Percentiles rank a stretch among this genome's conserved stretches.
Evolutionary conservation across 257 asterid species (phyloP).

Genomic region (Nyctanthes arbortristis): DNA sequence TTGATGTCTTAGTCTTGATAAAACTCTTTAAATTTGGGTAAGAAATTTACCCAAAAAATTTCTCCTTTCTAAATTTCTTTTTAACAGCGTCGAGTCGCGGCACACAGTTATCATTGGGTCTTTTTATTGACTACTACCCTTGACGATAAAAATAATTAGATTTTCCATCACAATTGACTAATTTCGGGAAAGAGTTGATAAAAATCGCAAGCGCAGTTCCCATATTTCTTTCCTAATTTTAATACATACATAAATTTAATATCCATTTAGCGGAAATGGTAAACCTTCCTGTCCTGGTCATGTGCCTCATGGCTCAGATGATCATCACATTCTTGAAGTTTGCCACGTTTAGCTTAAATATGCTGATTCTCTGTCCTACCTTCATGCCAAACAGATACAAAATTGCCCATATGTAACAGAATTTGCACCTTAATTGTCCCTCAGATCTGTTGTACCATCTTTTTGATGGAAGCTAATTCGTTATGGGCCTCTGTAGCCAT

Average conservation of each 20-base stretch:
- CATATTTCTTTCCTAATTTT: too few relatives aligned
- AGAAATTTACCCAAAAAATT: not conserved
- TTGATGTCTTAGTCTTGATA: conserved; percentile 72
- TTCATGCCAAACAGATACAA: not conserved
- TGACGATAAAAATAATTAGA: too few relatives aligned
- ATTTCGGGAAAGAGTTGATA: too few relatives aligned
- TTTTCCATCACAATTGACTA: too few relatives aligned
- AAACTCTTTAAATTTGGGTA: conserved; percentile 85
- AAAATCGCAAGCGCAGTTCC: too few relatives aligned
- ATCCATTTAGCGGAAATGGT: too few relatives aligned
- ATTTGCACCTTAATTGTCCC: conserved; percentile 6
- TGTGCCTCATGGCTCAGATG: too few relatives aligned
- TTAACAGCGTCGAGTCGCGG: too few relatives aligned
- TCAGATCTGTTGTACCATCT: conserved; percentile 2
- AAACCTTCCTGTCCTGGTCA: too few relatives aligned
- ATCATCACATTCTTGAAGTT: not conserved
- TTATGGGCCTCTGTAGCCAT: conserved; percentile 24
- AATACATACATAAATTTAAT: too few relatives aligned
- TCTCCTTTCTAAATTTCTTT: not conserved
- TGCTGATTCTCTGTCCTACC: not conserved
- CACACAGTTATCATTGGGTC: too few relatives aligned
- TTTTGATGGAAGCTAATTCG: conserved; percentile 13
- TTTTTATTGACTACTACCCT: too few relatives aligned
- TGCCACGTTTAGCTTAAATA: not conserved
- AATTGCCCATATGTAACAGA: not conserved